Base-by-base conservation (phyloP, 176 grass and related monocot genomes). In the Zizania latifolia region DNA sequence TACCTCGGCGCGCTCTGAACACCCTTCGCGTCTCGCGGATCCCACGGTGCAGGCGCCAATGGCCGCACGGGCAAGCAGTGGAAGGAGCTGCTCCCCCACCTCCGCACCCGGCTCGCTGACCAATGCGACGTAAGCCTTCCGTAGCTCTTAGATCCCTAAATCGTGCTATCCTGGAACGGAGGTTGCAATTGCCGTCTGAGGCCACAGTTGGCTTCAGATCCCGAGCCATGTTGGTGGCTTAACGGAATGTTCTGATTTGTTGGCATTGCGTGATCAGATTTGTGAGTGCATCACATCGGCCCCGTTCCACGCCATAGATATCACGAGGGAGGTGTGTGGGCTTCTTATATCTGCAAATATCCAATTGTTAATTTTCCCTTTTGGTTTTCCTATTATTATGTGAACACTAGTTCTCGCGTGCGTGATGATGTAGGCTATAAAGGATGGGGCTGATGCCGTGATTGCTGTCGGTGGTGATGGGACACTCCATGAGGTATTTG, bases 401-500 rank as follows among this genome's bases (percentile, higher is more conserved):
- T 39, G 44, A 71, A 31, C 67, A 16, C 58, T 16, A 5, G 17
- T 35, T 29, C 5, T 77, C 9, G 1, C 58, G 11, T 67, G 67
- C 21, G 10, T 82, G 2, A 46, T 88, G 21, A 46, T 88, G 17
- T 77, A 98, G 94, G 94, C 91, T 34, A 88, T 94, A 83, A 89
- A 90, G 53, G 91, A 92, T 72, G 94, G 91, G 4, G 94, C 75
- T 58, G 89, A 98, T 78, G 94, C 94, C 0, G 84, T 98, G 13
- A 89, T 98, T 4, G 94, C 94, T 63, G 91, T 98, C 53, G 91
- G 94, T 62, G 94, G 94, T 10, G 94, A 98, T 64, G 94, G 94
- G 53, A 98, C 94, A 5, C 88, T 98, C 90, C 94, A 98, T 79
- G 94, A 98, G 94, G 91, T 98, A 70, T 43, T 81, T 14, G 21